Percentiles rank a stretch among this genome's conserved stretches.
phyloP scores from a whole-genome alignment of 2,329 filamentous ascomycete genomes.

The Aspergillus tamarii region DNA sequence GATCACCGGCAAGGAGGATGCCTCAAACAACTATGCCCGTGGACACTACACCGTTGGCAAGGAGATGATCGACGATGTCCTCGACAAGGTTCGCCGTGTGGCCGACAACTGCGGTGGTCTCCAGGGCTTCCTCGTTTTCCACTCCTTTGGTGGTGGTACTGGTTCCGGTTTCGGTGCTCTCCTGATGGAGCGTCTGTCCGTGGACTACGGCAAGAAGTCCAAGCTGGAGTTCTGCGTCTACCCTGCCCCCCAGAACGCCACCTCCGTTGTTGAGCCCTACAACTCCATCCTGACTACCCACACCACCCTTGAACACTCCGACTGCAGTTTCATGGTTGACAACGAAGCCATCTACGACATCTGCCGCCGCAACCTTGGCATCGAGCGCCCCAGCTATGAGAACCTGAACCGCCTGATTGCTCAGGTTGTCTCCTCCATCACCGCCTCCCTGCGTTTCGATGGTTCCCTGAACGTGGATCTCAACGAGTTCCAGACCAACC shows the following conservation, averaged over 20 bases:
- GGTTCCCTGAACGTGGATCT: conserved; percentile 98
- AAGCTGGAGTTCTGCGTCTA: conserved; percentile 99
- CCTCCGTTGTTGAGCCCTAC: conserved; percentile 98
- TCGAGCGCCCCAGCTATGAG: conserved; percentile 97
- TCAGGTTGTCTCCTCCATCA: conserved; percentile 98
- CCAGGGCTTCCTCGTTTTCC: conserved; percentile 99
- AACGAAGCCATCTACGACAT: conserved; percentile 99
- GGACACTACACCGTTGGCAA: conserved; percentile 99
- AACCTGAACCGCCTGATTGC: conserved; percentile 99
- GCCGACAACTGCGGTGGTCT: conserved; percentile 98
- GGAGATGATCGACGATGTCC: conserved; percentile 96
- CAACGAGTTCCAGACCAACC: conserved; percentile 99
- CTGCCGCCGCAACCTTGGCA: conserved; percentile 94
- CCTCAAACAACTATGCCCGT: conserved; percentile 99
- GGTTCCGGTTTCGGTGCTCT: conserved; percentile 98
- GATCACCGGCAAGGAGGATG: conserved; percentile 99
- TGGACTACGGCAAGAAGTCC: conserved; percentile 99
- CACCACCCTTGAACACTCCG: conserved; percentile 98
- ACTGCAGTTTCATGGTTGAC: conserved; percentile 99
- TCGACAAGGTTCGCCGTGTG: conserved; percentile 96
- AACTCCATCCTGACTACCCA: conserved; percentile 99
- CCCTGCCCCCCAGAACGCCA: conserved; percentile 94
- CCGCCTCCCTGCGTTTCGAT: conserved; percentile 96
- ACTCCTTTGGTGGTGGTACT: conserved; percentile 98
- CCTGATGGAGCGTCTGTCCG: conserved; percentile 97